phyloP scores from a whole-genome alignment of 192 early-diverging fungal genomes.

The Podila epicladia region DNA sequence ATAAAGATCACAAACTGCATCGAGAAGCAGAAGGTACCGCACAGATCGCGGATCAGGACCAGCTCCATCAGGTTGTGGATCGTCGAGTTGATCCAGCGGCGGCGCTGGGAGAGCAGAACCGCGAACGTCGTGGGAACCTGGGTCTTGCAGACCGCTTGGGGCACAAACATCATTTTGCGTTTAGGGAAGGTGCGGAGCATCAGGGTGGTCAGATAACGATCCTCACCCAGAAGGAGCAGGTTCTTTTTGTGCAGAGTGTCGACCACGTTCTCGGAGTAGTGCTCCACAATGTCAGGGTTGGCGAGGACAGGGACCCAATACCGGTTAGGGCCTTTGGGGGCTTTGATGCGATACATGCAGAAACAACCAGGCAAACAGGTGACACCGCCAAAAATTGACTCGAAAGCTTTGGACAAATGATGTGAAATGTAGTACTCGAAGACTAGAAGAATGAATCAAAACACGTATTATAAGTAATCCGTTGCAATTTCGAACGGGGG shows the following conservation, averaged over 20 bases:
- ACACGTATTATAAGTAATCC: not conserved
- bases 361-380: conserved; percentile 84
- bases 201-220: conserved; percentile 91
- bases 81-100: conserved; percentile 97
- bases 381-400: conserved; percentile 84
- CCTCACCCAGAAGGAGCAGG: conserved; percentile 87
- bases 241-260: conserved; percentile 93
- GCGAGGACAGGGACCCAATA: conserved; percentile 83
- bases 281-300: conserved; percentile 85
- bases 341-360: conserved; percentile 86
- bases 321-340: conserved; percentile 77
- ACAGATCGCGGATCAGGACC: conserved; percentile 83
- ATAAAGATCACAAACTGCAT: conserved; percentile 98
- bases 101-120: conserved; percentile 83
- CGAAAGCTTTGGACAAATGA: conserved; percentile 81
- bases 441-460: conserved; percentile 16
- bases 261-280: conserved; percentile 84
- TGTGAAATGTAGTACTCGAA: conserved; percentile 78
- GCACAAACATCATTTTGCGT: conserved; percentile 92
- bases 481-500: not conserved
- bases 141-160: conserved; percentile 91
- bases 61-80: conserved; percentile 91
- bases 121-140: conserved; percentile 89
- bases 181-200: conserved; percentile 92
- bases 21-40: conserved; percentile 90